A percentile compares a stretch with the other conserved stretches of the same genome.
phyloP scores from a whole-genome alignment of 495 filamentous ascomycete species.

The Immersiella caudata region DNA sequence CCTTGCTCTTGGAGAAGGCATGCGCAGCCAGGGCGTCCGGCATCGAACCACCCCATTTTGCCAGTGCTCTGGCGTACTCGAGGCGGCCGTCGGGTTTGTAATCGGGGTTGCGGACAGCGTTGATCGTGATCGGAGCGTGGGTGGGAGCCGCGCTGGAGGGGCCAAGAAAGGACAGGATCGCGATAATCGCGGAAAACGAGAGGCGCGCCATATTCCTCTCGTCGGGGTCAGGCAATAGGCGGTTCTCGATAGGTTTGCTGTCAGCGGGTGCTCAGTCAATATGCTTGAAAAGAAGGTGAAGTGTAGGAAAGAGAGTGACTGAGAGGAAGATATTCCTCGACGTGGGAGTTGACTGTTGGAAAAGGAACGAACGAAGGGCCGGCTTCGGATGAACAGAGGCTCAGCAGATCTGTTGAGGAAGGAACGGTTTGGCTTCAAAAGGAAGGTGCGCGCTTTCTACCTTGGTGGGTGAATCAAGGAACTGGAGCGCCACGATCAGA shows the following conservation, averaged over 20 bases:
- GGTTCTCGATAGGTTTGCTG: background rate
- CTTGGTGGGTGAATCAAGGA: background rate
- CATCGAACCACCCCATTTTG: slow-evolving; percentile 26
- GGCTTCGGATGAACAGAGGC: background rate
- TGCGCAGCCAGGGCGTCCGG: slow-evolving; percentile 16
- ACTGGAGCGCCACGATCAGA: background rate
- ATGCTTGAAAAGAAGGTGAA: background rate
- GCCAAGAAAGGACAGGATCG: background rate
- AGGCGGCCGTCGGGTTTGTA: slow-evolving; percentile 30
- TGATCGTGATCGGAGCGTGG: slow-evolving; percentile 18
- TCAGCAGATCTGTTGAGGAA: background rate
- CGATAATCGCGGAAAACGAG: slow-evolving; percentile 1
- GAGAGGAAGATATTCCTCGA: background rate
- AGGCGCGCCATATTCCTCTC: slow-evolving; percentile 6
- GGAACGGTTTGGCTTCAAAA: background rate
- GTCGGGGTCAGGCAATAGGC: background rate
- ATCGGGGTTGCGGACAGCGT: slow-evolving; percentile 23
- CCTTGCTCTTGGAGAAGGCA: background rate
- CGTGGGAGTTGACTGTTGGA: background rate
- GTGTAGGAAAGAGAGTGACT: background rate
- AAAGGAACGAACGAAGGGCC: background rate
- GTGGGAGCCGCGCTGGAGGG: background rate
- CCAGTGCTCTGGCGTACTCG: slow-evolving; percentile 29
- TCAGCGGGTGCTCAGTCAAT: too few relatives aligned
- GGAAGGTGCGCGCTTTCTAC: background rate